phyloP scores from a whole-genome alignment of 116 monocot species.

The Trichopus zeylanicus region DNA sequence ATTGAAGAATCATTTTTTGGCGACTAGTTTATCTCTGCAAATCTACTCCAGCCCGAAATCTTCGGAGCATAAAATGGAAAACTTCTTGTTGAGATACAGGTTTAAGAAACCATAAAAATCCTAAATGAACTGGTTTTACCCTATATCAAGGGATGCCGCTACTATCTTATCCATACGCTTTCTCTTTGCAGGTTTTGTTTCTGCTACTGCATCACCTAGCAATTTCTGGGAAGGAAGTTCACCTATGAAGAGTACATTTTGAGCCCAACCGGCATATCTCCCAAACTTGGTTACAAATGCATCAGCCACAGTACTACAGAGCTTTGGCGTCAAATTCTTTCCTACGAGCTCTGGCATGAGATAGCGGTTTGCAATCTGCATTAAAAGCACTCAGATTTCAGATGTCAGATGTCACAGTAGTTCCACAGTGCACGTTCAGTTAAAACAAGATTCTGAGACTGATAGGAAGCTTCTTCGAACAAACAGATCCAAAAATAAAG shows the following conservation, averaged over 20 bases:
- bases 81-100: no score
- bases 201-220: neutral
- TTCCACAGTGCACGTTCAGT: no score
- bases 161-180: slow-evolving; percentile 5
- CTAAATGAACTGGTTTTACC: neutral
- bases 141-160: neutral
- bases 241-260: slow-evolving; percentile 87
- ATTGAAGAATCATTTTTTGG: no score
- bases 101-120: no score
- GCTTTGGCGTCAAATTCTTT: slow-evolving; percentile 45
- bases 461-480: no score
- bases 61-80: no score
- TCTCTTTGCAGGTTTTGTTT: slow-evolving; percentile 25
- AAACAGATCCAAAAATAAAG: no score
- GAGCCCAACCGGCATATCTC: slow-evolving; percentile 93
- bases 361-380: slow-evolving; percentile 73
- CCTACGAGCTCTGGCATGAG: slow-evolving; percentile 75
- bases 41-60: no score
- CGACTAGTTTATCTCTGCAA: no score
- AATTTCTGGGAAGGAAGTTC: slow-evolving; percentile 73
- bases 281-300: slow-evolving; percentile 77
- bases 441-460: no score
- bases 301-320: slow-evolving; percentile 37
- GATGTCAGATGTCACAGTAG: neutral
- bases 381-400: neutral